A percentile compares a stretch with the other conserved stretches of the same genome.
Conservation (phyloP, 2,329 filamentous ascomycete genomes). For the Beauveria varroae region DNA sequence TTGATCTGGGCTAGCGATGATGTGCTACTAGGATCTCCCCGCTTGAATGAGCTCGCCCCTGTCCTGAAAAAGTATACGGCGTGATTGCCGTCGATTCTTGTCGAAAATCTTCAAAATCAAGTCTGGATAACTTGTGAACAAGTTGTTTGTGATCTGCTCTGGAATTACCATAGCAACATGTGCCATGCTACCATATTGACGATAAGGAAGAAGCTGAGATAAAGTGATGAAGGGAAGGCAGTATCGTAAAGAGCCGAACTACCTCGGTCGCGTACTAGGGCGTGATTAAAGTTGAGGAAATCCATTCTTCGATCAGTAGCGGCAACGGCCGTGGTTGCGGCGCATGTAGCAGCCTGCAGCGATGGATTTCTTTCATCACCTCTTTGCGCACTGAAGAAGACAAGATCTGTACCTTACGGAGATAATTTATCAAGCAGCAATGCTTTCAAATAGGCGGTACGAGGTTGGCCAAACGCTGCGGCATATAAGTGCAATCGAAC, state of each 20-base stretch:
- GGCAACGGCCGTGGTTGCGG: not conserved
- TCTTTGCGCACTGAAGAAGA: not conserved
- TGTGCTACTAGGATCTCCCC: slow-evolving; percentile 9
- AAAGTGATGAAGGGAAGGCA: not conserved
- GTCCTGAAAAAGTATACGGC: not conserved
- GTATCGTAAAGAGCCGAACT: not conserved
- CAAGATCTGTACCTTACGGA: not conserved
- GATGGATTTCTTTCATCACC: not conserved
- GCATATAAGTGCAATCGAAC: not conserved
- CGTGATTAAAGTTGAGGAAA: not conserved
- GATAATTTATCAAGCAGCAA: not conserved
- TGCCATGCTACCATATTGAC: not conserved
- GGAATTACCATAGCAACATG: too few species aligned
- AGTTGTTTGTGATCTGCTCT: not conserved
- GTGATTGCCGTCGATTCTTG: not conserved
- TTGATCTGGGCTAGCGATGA: not conserved
- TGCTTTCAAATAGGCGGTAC: not conserved
- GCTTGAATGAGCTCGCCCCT: not conserved
- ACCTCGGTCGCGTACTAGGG: not conserved
- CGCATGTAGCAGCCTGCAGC: not conserved
- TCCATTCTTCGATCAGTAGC: not conserved
- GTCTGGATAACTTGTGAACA: not conserved
- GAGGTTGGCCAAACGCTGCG: not conserved
- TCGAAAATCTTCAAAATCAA: too few species aligned
- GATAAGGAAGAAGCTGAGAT: not conserved